Percentiles rank a stretch among this genome's conserved stretches.
phyloP scores from a whole-genome alignment of 2,329 filamentous ascomycete species.

The Teratosphaeria nubilosa region DNA sequence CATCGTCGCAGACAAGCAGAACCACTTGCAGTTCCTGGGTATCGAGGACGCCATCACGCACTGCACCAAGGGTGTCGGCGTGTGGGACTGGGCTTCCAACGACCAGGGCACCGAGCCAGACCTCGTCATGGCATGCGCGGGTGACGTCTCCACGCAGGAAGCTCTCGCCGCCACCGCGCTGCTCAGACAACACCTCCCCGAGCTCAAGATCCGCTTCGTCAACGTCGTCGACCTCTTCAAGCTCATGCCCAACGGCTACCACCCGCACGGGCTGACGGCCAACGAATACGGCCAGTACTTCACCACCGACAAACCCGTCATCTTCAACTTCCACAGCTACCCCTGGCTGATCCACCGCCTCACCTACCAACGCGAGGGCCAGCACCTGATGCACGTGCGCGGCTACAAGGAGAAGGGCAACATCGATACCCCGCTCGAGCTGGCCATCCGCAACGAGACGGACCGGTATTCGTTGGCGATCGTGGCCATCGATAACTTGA shows the following conservation, averaged over 20 bases:
- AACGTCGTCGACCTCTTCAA: slow-evolving; percentile 77
- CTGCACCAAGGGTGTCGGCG: slow-evolving; percentile 68
- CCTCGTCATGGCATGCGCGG: slow-evolving; percentile 65
- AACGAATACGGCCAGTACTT: slow-evolving; percentile 59
- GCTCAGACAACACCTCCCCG: slow-evolving; percentile 59
- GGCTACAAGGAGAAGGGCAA: slow-evolving; percentile 79
- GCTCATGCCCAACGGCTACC: slow-evolving; percentile 58
- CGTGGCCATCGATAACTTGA: slow-evolving; percentile 61
- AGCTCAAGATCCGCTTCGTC: slow-evolving; percentile 67
- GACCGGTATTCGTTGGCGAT: slow-evolving; percentile 71
- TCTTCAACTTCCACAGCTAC: slow-evolving; percentile 81
- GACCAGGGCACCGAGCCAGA: slow-evolving; percentile 60
- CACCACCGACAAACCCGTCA: slow-evolving; percentile 59
- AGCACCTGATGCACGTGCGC: slow-evolving; percentile 59
- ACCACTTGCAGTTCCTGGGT: slow-evolving; percentile 64
- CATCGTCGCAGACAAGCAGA: slow-evolving; percentile 69
- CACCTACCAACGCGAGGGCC: slow-evolving; percentile 64
- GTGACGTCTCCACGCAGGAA: slow-evolving; percentile 65
- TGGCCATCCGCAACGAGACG: slow-evolving; percentile 67
- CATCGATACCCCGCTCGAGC: slow-evolving; percentile 69
- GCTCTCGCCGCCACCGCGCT: slow-evolving; percentile 64
- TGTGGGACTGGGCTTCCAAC: slow-evolving; percentile 69
- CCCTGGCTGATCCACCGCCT: slow-evolving; percentile 70
- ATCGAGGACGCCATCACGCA: slow-evolving; percentile 65
- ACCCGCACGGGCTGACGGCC: slow-evolving; percentile 63